Percentiles rank a stretch among this genome's conserved stretches.
These are phyloP conservation scores for Yueomyces sp. DNA, from an alignment of 805 yeast genomes.

Conservation along the genomic window DNA sequence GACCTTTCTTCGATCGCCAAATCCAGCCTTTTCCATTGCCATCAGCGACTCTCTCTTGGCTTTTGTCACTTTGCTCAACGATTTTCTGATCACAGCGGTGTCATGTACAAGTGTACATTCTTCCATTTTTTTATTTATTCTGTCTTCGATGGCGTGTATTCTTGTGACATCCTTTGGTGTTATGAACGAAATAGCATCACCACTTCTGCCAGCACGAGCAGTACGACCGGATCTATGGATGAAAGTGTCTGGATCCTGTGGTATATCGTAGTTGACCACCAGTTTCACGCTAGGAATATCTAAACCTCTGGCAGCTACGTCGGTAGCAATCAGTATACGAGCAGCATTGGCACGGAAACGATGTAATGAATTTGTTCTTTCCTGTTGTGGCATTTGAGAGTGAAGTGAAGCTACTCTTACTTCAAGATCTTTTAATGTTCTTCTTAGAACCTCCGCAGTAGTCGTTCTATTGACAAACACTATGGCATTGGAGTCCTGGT, in stretches of 20 bases:
- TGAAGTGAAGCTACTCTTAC: slow-evolving; percentile 81
- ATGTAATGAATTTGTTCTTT: slow-evolving; percentile 82
- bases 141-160: slow-evolving; percentile 72
- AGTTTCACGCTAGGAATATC: slow-evolving; percentile 90
- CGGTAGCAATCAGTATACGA: slow-evolving; percentile 84
- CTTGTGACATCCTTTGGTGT: slow-evolving; percentile 77
- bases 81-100: slow-evolving; percentile 58
- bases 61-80: slow-evolving; percentile 53
- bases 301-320: slow-evolving; percentile 93
- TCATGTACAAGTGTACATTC: slow-evolving; percentile 61
- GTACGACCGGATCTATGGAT: slow-evolving; percentile 98
- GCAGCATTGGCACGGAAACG: slow-evolving; percentile 93
- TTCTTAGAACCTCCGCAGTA: slow-evolving; percentile 77
- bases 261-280: slow-evolving; percentile 84
- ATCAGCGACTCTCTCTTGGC: slow-evolving; percentile 85
- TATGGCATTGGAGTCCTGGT: slow-evolving; percentile 55
- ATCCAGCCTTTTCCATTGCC: slow-evolving; percentile 87
- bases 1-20: slow-evolving; percentile 58
- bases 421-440: slow-evolving; percentile 61
- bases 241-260: slow-evolving; percentile 92
- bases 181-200: slow-evolving; percentile 71
- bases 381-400: slow-evolving; percentile 88
- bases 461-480: slow-evolving; percentile 84
- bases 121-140: slow-evolving; percentile 72
- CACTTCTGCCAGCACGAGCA: slow-evolving; percentile 91